Evolutionary conservation across 2,329 filamentous ascomycete species (phyloP).

Genomic region (Epichloe aotearoae): DNA sequence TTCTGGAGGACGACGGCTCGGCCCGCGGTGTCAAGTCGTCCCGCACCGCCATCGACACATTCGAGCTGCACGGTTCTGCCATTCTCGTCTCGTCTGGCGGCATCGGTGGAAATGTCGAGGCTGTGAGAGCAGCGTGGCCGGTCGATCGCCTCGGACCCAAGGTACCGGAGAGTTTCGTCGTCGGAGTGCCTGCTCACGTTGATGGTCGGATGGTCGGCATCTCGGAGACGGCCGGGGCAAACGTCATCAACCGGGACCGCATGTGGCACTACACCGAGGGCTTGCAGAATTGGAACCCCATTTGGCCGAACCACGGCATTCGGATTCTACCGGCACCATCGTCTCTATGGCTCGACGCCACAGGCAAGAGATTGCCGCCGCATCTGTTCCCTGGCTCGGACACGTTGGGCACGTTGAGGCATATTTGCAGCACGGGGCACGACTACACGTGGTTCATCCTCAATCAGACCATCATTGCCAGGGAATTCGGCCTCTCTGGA

Average conservation of each 20-base stretch:
- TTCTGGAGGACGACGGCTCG: slow-evolving; percentile 37
- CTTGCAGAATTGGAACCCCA: slow-evolving; percentile 46
- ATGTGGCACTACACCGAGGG: slow-evolving; percentile 59
- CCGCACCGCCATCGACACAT: slow-evolving; percentile 32
- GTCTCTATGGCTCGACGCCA: slow-evolving; percentile 49
- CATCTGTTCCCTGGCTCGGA: slow-evolving; percentile 44
- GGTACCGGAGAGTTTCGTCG: slow-evolving; percentile 41
- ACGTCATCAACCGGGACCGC: slow-evolving; percentile 45
- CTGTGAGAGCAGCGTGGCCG: slow-evolving; percentile 45
- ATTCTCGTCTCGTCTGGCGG: slow-evolving; percentile 44
- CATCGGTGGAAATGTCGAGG: slow-evolving; percentile 48
- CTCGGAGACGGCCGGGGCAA: slow-evolving; percentile 36
- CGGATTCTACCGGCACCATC: slow-evolving; percentile 47
- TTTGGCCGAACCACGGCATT: slow-evolving; percentile 49
- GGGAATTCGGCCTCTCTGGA: slow-evolving; percentile 48
- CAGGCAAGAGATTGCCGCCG: slow-evolving; percentile 42
- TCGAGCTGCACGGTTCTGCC: slow-evolving; percentile 39
- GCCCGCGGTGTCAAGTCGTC: slow-evolving; percentile 39
- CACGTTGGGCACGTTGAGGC: slow-evolving; percentile 42
- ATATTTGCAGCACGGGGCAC: slow-evolving; percentile 47
- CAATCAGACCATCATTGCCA: slow-evolving; percentile 43
- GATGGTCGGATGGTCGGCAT: slow-evolving; percentile 51
- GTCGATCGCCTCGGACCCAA: slow-evolving; percentile 41
- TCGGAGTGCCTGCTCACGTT: slow-evolving; percentile 50
- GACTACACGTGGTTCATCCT: slow-evolving; percentile 53